A percentile compares a stretch with the other conserved stretches of the same genome.
Evolutionary conservation across 2,329 filamentous ascomycete genomes (phyloP).

Genomic region (Bipolaris oryzae): DNA sequence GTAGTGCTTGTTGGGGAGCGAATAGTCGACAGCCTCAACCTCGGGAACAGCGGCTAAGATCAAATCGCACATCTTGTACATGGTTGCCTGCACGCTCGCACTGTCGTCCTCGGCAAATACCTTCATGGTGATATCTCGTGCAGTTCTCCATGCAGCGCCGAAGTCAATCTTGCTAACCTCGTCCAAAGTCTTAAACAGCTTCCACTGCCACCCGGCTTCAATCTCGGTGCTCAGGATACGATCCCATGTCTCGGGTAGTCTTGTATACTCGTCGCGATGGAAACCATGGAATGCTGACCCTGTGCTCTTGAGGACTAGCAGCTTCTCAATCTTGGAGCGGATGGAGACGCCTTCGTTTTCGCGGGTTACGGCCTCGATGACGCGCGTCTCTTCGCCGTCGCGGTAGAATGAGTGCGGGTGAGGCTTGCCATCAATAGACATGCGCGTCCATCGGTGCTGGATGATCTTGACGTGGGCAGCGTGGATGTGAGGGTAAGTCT

Average conservation of each 20-base stretch:
- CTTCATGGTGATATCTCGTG: conserved; percentile 85
- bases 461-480: conserved; percentile 80
- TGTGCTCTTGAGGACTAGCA: conserved; percentile 94
- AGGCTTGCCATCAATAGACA: conserved; percentile 83
- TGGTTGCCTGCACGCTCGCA: conserved; percentile 92
- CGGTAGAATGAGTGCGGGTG: conserved; percentile 96
- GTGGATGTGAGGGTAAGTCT: conserved; percentile 86
- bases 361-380: conserved; percentile 75
- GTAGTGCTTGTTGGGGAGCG: conserved; percentile 97
- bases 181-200: conserved; percentile 67
- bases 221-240: conserved; percentile 94
- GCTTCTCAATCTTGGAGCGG: conserved; percentile 76
- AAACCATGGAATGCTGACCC: conserved; percentile 96
- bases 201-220: conserved; percentile 86
- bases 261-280: conserved; percentile 90
- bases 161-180: conserved; percentile 75
- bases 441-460: conserved; percentile 89
- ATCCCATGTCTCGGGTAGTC: conserved; percentile 88
- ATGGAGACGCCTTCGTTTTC: conserved; percentile 73
- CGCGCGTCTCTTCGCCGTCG: conserved; percentile 86
- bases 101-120: conserved; percentile 90
- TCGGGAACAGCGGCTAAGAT: conserved; percentile 78
- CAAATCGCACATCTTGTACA: conserved; percentile 97
- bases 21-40: conserved; percentile 76
- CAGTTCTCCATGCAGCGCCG: conserved; percentile 76